These are phyloP conservation scores for Colletotrichum kahawae DNA, from an alignment of 2,329 filamentous ascomycete species.

Conservation along the genomic window DNA sequence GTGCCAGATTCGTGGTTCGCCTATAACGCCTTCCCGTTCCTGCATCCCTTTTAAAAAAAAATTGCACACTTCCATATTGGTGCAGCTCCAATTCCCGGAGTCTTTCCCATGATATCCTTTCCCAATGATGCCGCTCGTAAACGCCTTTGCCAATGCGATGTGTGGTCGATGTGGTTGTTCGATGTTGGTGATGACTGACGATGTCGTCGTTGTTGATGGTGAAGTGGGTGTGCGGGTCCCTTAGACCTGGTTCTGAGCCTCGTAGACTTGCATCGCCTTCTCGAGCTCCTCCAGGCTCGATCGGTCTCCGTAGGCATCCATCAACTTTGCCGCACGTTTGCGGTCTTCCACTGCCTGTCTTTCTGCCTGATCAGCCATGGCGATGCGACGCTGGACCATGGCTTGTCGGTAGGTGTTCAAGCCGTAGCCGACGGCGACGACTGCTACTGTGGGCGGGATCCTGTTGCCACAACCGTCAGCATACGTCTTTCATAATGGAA, in stretches of 20 bases:
- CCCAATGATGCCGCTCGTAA: background rate
- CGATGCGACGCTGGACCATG: constrained; percentile 29
- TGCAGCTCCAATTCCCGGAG: background rate
- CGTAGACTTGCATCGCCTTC: constrained; percentile 52
- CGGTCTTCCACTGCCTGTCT: constrained; percentile 38
- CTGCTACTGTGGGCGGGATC: constrained; percentile 34
- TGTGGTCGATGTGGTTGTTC: background rate
- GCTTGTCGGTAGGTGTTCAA: constrained; percentile 36
- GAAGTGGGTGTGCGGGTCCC: background rate
- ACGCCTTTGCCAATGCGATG: constrained; percentile 12
- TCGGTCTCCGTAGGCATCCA: constrained; percentile 56
- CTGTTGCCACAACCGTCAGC: constrained; percentile 24
- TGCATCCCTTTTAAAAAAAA: background rate
- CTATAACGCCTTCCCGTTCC: background rate
- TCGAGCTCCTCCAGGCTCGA: constrained; percentile 54
- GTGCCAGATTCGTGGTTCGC: background rate
- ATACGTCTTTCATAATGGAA: background rate
- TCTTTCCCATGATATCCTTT: background rate
- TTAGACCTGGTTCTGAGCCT: constrained; percentile 27
- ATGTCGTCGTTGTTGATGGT: background rate
- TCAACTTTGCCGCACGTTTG: constrained; percentile 45
- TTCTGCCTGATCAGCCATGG: constrained; percentile 34
- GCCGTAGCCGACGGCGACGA: constrained; percentile 38
- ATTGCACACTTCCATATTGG: background rate
- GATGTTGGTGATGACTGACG: background rate